Evolutionary conservation across 306 rosid genomes (phyloP).

Genomic region (Prunus persica): Prunus_persica_NCBIv2 NC_034009.1:41362501-41363000

Average conservation of each 20-base stretch:
- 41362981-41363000: not conserved
- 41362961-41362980: not conserved
- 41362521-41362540: not conserved
- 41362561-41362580: not conserved
- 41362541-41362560: not conserved
- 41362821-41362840: not conserved
- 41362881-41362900: not conserved
- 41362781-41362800: slow-evolving; percentile 1
- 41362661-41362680: not conserved
- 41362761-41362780: slow-evolving; percentile 9
- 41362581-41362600: not conserved
- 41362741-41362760: not conserved
- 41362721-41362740: not conserved
- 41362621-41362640: not conserved
- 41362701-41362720: not conserved
- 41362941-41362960: slow-evolving; percentile 1
- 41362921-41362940: not conserved
- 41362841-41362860: not conserved
- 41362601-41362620: not conserved
- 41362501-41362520: not conserved
- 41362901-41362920: not conserved
- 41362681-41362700: not conserved
- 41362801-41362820: slow-evolving; percentile 2
- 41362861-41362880: not conserved
- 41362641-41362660: not conserved